A percentile compares a stretch with the other conserved stretches of the same genome.
phyloP scores from a whole-genome alignment of 495 filamentous ascomycete species.

The Aspergillus campestris region DNA sequence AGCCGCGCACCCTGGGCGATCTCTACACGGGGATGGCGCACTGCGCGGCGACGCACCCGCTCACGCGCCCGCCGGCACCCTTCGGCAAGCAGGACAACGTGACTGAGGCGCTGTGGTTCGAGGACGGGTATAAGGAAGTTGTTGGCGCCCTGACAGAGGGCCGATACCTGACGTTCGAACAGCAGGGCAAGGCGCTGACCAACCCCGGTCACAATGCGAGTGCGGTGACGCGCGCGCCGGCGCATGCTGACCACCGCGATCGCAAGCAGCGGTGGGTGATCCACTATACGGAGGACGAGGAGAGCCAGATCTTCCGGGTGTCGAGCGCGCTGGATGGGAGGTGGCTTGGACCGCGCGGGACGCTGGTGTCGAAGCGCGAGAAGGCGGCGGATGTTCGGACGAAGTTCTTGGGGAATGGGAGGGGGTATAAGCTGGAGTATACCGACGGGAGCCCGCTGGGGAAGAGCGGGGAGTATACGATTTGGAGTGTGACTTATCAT shows the following conservation, averaged over 20 bases:
- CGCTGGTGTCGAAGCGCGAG: conserved; percentile 11
- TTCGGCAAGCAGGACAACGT: conserved; percentile 34
- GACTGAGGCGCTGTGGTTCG: conserved; percentile 28
- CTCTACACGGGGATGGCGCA: conserved; percentile 34
- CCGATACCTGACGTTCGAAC: conserved; percentile 34
- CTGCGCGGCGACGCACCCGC: conserved; percentile 30
- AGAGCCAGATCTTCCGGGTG: conserved; percentile 36
- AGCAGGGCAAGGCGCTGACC: conserved; percentile 23
- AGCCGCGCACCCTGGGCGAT: conserved; percentile 28
- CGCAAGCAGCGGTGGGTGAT: conserved; percentile 44
- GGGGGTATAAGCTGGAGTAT: conserved; percentile 35
- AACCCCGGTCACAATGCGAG: conserved; percentile 9
- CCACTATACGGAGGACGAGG: conserved; percentile 31
- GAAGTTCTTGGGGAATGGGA: conserved; percentile 30
- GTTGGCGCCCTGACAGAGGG: conserved; percentile 46
- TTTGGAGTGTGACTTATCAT: conserved; percentile 42
- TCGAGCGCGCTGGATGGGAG: conserved; percentile 40
- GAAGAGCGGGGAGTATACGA: conserved; percentile 21
- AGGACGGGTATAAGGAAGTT: conserved; percentile 45
- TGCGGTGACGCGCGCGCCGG: conserved; percentile 19
- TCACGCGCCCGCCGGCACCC: conserved; percentile 36
- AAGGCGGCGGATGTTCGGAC: conserved; percentile 30
- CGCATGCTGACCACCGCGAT: conserved; percentile 26
- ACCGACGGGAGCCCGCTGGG: conserved; percentile 13
- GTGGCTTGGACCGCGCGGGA: conserved; percentile 25